Base-by-base conservation (phyloP, 2,329 filamentous ascomycete species). In the Scedosporium apiospermum region DNA sequence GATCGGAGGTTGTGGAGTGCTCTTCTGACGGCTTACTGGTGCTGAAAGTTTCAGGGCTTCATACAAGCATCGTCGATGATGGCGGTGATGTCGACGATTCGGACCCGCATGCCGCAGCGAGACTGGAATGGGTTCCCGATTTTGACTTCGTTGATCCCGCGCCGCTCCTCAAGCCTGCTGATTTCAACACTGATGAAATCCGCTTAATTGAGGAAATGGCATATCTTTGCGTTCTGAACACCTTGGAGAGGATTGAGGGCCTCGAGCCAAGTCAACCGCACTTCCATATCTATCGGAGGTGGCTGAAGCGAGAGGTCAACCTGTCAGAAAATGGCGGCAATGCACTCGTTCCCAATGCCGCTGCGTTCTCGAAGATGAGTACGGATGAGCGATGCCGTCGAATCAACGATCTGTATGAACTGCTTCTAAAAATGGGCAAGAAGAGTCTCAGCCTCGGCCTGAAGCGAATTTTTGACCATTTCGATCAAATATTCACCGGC, bases 51-150 rank as follows among this genome's bases (percentile, higher is more conserved):
- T 63, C 61, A 3, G 68, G 70, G 10, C 63, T 70, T 5, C 65
- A 67, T 42, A 64, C 70, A 7, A 65, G 68, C 2, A 64, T 67
- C 3, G 64, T 71, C 4, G 68, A 68, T 7, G 67, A 69, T 4
- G 64, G 67, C 5, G 64, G 64, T 9, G 64, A 64, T n/a, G 62
- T 55, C 4, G 62, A 62, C 1, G 63, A 64, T 1, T 62, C 66
- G 9, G 67, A 68, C 38, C 64, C 67, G 18, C 68, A 72, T 27
- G 69, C 71, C 6, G 67, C 69, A 9, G 69, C 71, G 7, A 66
- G 68, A 38, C 64, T 69, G 4, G 67, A 69, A 44, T 74, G 72
- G 73, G 65, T 67, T 6, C 70, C 70, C 1, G 66, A 73, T 42
- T 64, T 72, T 34, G 71, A 74, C 62, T 72, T 74, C 38, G 60